These are phyloP conservation scores for Termitomyces sp. DNA, from an alignment of 768 basidiomycete species.

Conservation along the genomic window DNA sequence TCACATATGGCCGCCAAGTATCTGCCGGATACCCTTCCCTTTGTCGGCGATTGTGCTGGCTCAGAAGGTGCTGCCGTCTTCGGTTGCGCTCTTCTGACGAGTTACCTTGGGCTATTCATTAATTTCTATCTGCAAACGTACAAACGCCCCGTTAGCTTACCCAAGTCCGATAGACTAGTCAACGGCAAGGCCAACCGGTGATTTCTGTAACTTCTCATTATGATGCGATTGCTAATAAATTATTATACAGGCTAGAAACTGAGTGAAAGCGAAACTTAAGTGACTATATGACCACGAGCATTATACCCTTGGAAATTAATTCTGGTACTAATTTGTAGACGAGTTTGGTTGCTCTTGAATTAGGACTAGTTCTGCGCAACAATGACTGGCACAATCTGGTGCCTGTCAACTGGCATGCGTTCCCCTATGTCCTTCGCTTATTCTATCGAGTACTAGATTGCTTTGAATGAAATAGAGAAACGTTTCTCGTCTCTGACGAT, in stretches of 20 bases:
- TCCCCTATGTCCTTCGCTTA: neutral
- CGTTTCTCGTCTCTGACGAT: neutral
- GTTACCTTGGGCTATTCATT: conserved; percentile 93
- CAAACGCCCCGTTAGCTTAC: conserved; percentile 47
- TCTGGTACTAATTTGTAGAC: conserved; percentile 29
- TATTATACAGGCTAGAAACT: conserved; percentile 24
- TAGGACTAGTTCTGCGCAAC: conserved; percentile 1
- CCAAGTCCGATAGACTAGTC: conserved; percentile 36
- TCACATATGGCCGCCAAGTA: conserved; percentile 71
- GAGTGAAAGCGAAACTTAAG: conserved; percentile 19
- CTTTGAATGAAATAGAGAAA: neutral
- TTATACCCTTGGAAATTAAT: conserved; percentile 33
- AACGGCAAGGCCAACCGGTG: conserved; percentile 44
- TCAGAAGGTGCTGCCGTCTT: conserved; percentile 84
- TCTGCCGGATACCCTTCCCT: conserved; percentile 58
- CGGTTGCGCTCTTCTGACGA: conserved; percentile 84
- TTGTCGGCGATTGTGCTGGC: conserved; percentile 80
- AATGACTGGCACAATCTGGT: conserved; percentile 3
- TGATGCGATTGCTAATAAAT: conserved; percentile 6
- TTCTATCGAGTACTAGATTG: neutral
- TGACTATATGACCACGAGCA: conserved; percentile 24
- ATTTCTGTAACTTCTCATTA: conserved; percentile 8
- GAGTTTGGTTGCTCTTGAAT: conserved; percentile 11
- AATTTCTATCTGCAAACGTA: conserved; percentile 89
- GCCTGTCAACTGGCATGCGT: neutral